Conservation (phyloP, 2,329 filamentous ascomycete species). For the Pseudocercospora musae region DNA sequence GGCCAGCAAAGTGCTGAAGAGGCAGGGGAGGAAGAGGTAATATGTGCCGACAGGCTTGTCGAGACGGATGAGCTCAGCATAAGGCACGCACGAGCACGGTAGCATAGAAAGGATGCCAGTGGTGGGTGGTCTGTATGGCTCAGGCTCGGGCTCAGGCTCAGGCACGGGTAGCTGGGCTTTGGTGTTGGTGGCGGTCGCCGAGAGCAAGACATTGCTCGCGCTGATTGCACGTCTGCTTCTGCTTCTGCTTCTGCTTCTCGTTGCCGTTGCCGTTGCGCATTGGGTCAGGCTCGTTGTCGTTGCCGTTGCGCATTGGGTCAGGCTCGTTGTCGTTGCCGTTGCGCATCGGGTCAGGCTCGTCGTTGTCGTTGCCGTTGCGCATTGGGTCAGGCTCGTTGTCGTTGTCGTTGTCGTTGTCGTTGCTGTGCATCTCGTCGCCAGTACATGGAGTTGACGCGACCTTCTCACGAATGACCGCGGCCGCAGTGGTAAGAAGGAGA, state of each 20-base stretch:
- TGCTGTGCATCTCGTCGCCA: slow-evolving; percentile 20
- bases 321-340: no score
- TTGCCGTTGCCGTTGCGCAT: no score
- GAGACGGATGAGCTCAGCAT: slow-evolving; percentile 75
- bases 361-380: no score
- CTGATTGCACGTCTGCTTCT: not conserved
- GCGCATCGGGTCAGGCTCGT: no score
- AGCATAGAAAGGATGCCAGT: slow-evolving; percentile 68
- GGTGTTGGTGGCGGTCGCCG: no score
- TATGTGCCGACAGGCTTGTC: slow-evolving; percentile 79
- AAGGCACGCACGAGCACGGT: slow-evolving; percentile 69
- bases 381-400: no score
- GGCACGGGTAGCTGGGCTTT: no score
- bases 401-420: no score
- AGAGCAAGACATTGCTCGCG: not conserved
- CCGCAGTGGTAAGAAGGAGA: slow-evolving; percentile 11
- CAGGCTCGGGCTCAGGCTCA: not conserved
- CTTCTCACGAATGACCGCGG: slow-evolving; percentile 18
- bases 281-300: no score
- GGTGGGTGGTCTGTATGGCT: slow-evolving; percentile 62
- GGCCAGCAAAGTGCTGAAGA: slow-evolving; percentile 79
- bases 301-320: no score
- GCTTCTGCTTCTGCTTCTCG: no score
- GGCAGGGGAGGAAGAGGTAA: slow-evolving; percentile 80
- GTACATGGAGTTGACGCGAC: slow-evolving; percentile 22